Evolutionary conservation across 495 filamentous ascomycete genomes (phyloP).

Genomic region (Neurospora sp.): DNA sequence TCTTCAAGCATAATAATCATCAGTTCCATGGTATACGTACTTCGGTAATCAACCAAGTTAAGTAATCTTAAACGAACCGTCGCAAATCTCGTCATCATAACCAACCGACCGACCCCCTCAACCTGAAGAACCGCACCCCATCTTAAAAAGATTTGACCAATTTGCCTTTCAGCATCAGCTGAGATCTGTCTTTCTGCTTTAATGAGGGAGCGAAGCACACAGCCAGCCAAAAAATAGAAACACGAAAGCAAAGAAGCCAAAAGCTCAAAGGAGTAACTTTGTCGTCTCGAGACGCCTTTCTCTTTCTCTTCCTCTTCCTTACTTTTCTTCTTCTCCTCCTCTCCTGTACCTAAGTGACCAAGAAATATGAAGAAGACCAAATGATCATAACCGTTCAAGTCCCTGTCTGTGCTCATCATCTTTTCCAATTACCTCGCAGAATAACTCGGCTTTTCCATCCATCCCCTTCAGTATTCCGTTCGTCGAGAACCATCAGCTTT

Average conservation of each 20-base stretch:
- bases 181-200: background rate
- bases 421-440: background rate
- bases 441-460: background rate
- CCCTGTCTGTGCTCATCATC: background rate
- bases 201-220: background rate
- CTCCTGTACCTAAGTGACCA: background rate
- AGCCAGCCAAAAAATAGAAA: background rate
- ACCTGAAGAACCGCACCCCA: conserved; percentile 10
- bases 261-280: background rate
- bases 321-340: background rate
- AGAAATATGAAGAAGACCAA: background rate
- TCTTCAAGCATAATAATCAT: background rate
- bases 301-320: background rate
- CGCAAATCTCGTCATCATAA: background rate
- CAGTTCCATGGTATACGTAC: background rate
- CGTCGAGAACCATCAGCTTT: background rate
- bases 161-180: background rate
- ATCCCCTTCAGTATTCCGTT: background rate
- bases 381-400: background rate
- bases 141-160: conserved; percentile 1
- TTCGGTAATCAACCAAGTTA: background rate
- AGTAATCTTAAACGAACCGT: background rate
- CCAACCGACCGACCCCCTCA: background rate
- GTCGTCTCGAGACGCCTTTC: background rate
- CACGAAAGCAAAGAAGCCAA: background rate